Evolutionary conservation across 2,329 filamentous ascomycete genomes (phyloP), one percentile per base, ranked within the genome.

Genomic region (Waltergamsia citrina): DNA sequence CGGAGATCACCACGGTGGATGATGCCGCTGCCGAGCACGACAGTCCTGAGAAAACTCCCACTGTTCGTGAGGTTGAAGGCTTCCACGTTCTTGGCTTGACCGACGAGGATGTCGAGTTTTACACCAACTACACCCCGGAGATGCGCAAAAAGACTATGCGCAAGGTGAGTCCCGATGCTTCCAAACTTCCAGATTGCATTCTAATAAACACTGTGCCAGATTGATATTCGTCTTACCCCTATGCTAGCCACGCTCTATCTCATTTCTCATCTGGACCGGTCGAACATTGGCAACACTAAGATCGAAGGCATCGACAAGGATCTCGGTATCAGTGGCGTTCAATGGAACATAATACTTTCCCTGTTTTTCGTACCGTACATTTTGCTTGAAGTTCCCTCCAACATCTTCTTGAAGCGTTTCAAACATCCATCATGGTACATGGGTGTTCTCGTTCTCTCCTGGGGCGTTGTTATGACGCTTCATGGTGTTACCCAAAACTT

Each of bases 341-440:
- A 79, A 49, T 83, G 78, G 51, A 53, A 52, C 77, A 81, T 54
- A 53, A 69, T 33, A 49, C 63, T 35, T 53, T 69, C 44, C 3
- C 37, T 40, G 59, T 84, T 48, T 43, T 84, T 81, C 58, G 81
- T 82, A 53, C 62, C 79, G 20, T 75, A 47, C 23, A 29, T 29
- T 26, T 12, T 29, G 3, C 11, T 19, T 41, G 77, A 81, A 46
- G 62, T 70, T 0, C 49, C 78, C 19, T 79, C 74, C 28, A 83
- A 84, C 45, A 55, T 81, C 19, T 51, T 83, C 10, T 66, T 83
- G 29, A 82, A 82, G 48, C 66, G 65, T 6, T 60, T 80, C 42
- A 47, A 39, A 16, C 63, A 71, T 1, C 80, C 80, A 0, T 76
- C 71, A 18, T 53, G 78, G 24, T 85, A 82, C 45, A 63, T 82